Percentiles rank a stretch among this genome's conserved stretches.
phyloP scores from a whole-genome alignment of 2,329 filamentous ascomycete genomes.

The Ascocoryne sarcoides region DNA sequence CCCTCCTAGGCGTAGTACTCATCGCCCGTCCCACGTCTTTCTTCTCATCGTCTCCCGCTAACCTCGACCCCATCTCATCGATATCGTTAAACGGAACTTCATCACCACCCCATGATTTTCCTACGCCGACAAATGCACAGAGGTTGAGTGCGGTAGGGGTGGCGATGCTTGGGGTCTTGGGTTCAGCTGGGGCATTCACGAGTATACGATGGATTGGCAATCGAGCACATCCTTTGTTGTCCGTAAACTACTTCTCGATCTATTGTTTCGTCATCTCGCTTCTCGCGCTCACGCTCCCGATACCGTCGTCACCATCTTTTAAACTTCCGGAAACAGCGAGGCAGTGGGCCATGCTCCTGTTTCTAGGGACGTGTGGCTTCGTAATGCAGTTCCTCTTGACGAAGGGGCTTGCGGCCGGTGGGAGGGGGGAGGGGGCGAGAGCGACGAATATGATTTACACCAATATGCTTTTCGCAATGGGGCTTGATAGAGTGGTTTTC shows the following conservation, averaged over 20 bases:
- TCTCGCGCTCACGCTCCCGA: conserved; percentile 46
- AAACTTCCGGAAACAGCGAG: conserved; percentile 33
- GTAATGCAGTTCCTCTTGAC: conserved; percentile 82
- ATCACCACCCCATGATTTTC: conserved; percentile 4
- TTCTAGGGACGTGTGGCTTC: conserved; percentile 68
- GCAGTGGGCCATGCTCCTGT: conserved; percentile 55
- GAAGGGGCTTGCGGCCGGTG: conserved; percentile 47
- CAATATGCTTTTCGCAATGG: conserved; percentile 60
- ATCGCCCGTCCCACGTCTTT: conserved; percentile 56
- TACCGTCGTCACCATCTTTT: conserved; percentile 33
- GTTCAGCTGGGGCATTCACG: conserved; percentile 65
- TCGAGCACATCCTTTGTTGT: conserved; percentile 72
- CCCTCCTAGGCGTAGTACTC: conserved; percentile 69
- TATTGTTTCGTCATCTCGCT: conserved; percentile 62
- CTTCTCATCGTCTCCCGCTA: conserved; percentile 13
- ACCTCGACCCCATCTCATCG: background rate
- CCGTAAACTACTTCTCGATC: conserved; percentile 73
- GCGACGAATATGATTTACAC: conserved; percentile 62
- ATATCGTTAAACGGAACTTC: conserved; percentile 6
- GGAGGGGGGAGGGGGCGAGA: conserved; percentile 28
- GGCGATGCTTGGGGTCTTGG: conserved; percentile 68
- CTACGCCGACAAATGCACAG: conserved; percentile 30
- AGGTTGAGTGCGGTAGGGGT: conserved; percentile 58
- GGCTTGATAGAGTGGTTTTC: conserved; percentile 56
- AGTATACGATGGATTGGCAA: conserved; percentile 75